These are phyloP conservation scores for Alternaria sp. DNA, from an alignment of 2,329 filamentous ascomycete species.

Conservation along the genomic window DNA sequence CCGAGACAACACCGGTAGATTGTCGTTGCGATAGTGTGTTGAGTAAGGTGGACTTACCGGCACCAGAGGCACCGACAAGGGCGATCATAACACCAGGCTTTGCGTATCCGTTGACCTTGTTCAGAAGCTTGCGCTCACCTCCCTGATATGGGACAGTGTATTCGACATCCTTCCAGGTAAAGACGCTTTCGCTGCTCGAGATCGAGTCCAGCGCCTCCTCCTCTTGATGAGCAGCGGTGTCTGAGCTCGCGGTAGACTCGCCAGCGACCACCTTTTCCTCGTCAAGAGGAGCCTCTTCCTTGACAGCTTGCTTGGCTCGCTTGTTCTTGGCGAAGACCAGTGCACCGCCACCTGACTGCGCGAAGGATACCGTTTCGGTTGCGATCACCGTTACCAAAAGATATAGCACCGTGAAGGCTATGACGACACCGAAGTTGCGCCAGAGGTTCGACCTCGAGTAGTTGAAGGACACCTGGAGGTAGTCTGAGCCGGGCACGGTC, in stretches of 20 bases:
- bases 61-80: slow-evolving; percentile 79
- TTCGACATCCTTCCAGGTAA: slow-evolving; percentile 52
- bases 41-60: slow-evolving; percentile 82
- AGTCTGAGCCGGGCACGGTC: slow-evolving; percentile 60
- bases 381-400: slow-evolving; percentile 73
- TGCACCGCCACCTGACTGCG: slow-evolving; percentile 68
- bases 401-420: slow-evolving; percentile 78
- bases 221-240: slow-evolving; percentile 29
- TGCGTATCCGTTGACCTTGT: slow-evolving; percentile 75
- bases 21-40: slow-evolving; percentile 79
- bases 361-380: slow-evolving; percentile 71
- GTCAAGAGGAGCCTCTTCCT: slow-evolving; percentile 56
- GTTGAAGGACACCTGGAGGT: slow-evolving; percentile 61
- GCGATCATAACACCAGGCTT: slow-evolving; percentile 83
- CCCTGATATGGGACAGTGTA: slow-evolving; percentile 75
- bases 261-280: slow-evolving; percentile 60
- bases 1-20: slow-evolving; percentile 67
- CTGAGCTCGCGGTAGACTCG: slow-evolving; percentile 30
- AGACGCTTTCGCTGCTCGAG: slow-evolving; percentile 46
- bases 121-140: slow-evolving; percentile 67
- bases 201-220: slow-evolving; percentile 44
- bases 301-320: slow-evolving; percentile 61
- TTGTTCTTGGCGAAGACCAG: slow-evolving; percentile 74
- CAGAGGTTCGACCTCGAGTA: slow-evolving; percentile 66
- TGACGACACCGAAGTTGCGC: slow-evolving; percentile 78